Base-by-base conservation (phyloP, 2,329 filamentous ascomycete genomes). In the Phyllosticta ampelicida region DNA sequence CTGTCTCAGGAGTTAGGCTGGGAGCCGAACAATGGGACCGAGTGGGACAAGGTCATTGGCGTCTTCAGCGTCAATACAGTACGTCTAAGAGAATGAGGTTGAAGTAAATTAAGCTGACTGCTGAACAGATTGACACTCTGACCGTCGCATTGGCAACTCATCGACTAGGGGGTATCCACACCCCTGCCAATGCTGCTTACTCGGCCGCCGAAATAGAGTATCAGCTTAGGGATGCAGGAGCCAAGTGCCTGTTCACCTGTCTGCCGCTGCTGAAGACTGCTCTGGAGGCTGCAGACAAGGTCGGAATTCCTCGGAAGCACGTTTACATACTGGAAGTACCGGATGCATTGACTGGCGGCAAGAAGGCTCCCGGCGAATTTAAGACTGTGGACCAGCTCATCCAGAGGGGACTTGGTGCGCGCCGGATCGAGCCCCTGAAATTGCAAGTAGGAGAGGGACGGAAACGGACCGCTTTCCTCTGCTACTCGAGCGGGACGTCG, bases 21-120 rank as follows among this genome's bases (percentile, higher is more conserved):
- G 79, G 71, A 79, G 51, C 83, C 86, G 8, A 85, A 88, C 63
- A 71, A 83, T 59, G 88, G 86, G 11, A 82, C 82, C 0, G 87
- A 91, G 68, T 94, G 86, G 86, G 88, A 94, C 66, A 90, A 90
- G 70, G 86, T 91, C 21, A 76, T 89, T 53, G 86, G 78, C 4
- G 75, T 91, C 26, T 95, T 89, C 73, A 85, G 86, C n/a, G 72
- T 90, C 60, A 95, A 95, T 68, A 89, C 88, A 28, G 86, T 89
- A 72, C 60, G 80, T 68, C 18, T 16, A 51, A 8, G 57, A 18
- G 9, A 19, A 16, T 21, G 54, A 6, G 18, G 18, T 52, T 19
- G 10, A 9, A 9, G 4, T 30, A 3, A 54, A 11, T 3, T n/a
- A 20, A 50, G 60, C 64, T 70, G 61, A 70, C 60, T 21, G 11